These are phyloP conservation scores for Flaveria floridana DNA, from an alignment of 140 eudicot species.

Conservation along the genomic window DNA sequence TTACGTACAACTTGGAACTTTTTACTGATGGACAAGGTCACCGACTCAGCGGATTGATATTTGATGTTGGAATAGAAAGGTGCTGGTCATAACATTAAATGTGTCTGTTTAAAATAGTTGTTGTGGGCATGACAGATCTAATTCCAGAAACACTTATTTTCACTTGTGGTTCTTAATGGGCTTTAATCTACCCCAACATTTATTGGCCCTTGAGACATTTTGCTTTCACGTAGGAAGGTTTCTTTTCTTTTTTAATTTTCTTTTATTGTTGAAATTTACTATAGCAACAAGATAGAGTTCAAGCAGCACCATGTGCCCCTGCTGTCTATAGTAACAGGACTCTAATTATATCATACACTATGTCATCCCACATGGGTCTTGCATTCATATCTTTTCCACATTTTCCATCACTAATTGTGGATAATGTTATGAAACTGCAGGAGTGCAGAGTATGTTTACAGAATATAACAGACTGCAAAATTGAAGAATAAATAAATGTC, in stretches of 20 bases:
- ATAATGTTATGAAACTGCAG: neutral
- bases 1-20: neutral
- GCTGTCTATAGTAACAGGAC: slow-evolving; percentile 29
- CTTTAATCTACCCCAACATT: slow-evolving; percentile 20
- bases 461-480: neutral
- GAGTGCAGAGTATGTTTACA: slow-evolving; percentile 1
- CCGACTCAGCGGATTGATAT: neutral
- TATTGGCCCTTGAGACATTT: slow-evolving; percentile 27
- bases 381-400: slow-evolving; percentile 34
- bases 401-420: slow-evolving; percentile 29
- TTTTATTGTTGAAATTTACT: slow-evolving; percentile 20
- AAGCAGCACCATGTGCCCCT: slow-evolving; percentile 40
- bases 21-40: slow-evolving; percentile 2
- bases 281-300: slow-evolving; percentile 30
- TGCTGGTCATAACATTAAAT: slow-evolving; percentile 26
- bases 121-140: slow-evolving; percentile 24
- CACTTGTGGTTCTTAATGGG: slow-evolving; percentile 16
- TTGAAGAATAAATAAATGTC: slow-evolving; percentile 1
- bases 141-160: neutral
- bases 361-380: slow-evolving; percentile 34
- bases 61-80: slow-evolving; percentile 24
- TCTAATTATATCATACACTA: slow-evolving; percentile 27
- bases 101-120: slow-evolving; percentile 29
- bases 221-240: slow-evolving; percentile 28
- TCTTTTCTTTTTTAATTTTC: neutral